These are phyloP conservation scores for Cyclanthera cordifolia DNA, from an alignment of 306 rosid genomes.

Conservation along the genomic window DNA sequence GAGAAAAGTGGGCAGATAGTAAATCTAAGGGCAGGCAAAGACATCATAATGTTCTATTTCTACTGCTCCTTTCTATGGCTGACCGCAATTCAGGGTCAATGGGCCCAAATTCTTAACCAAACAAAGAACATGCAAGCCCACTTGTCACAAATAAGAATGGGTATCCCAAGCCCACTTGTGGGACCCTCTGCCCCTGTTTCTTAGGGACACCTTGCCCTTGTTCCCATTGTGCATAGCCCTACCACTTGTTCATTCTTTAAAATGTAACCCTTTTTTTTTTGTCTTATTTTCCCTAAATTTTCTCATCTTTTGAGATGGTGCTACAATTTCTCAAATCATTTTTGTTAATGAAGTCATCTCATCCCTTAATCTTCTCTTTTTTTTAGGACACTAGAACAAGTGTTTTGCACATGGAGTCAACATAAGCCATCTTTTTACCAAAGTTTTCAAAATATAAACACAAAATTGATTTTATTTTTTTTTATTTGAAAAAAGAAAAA, in stretches of 20 bases:
- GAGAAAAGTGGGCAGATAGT: background rate
- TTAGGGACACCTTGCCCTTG: slow-evolving; percentile 14
- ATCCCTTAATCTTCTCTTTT: too few relatives aligned
- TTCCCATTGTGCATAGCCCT: slow-evolving; percentile 12
- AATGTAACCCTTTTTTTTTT: background rate
- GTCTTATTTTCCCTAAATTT: background rate
- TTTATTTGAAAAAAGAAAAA: too few relatives aligned
- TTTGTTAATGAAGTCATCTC: background rate
- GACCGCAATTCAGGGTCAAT: slow-evolving; percentile 19
- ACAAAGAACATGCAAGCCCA: slow-evolving; percentile 24
- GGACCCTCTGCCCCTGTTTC: background rate
- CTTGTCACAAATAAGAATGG: slow-evolving; percentile 15
- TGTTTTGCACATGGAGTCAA: too few relatives aligned
- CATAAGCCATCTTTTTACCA: too few relatives aligned
- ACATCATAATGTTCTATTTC: background rate
- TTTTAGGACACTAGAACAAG: too few relatives aligned
- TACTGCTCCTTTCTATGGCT: slow-evolving; percentile 17
- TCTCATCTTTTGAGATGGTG: background rate
- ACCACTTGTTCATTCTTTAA: slow-evolving; percentile 16
- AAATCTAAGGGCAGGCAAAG: background rate
- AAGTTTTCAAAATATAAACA: too few relatives aligned
- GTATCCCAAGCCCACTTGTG: slow-evolving; percentile 13
- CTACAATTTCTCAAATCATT: background rate
- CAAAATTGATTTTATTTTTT: too few relatives aligned
- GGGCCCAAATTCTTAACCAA: slow-evolving; percentile 29